phyloP scores from a whole-genome alignment of 169 alveolate species.

The Eimeria falciformis region DNA sequence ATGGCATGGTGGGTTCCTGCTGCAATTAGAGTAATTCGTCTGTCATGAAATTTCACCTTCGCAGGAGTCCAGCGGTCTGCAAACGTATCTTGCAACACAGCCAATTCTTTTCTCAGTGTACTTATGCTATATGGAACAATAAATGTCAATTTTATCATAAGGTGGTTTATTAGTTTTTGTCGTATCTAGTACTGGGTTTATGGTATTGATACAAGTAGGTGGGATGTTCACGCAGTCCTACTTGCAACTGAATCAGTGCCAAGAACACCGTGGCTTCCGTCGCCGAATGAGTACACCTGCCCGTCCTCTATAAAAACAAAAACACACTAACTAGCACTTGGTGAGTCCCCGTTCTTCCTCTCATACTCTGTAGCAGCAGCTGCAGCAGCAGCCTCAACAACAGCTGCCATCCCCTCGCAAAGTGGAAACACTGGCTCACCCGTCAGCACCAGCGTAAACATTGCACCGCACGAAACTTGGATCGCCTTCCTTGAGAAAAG shows the following conservation, averaged over 20 bases:
- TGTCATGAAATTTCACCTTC: conserved; percentile 60
- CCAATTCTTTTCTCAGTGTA: not conserved
- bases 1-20: conserved; percentile 51
- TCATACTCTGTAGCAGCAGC: not conserved
- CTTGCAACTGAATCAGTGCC: conserved; percentile 13
- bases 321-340: not conserved
- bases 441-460: conserved; percentile 31
- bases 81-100: not conserved
- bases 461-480: conserved; percentile 63
- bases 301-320: conserved; percentile 40
- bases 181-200: too few relatives aligned
- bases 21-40: conserved; percentile 38
- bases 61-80: conserved; percentile 38
- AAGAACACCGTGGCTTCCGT: conserved; percentile 57
- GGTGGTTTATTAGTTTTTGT: not conserved
- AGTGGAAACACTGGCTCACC: not conserved
- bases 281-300: conserved; percentile 48
- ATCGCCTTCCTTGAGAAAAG: conserved; percentile 5
- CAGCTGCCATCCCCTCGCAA: not conserved
- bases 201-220: too few relatives aligned
- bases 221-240: not conserved
- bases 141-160: not conserved
- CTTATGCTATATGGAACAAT: not conserved
- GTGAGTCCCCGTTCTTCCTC: not conserved
- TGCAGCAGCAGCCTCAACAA: not conserved